Base-by-base conservation (phyloP, 441 rosid genomes). In the Raphanus hybrid region DNA sequence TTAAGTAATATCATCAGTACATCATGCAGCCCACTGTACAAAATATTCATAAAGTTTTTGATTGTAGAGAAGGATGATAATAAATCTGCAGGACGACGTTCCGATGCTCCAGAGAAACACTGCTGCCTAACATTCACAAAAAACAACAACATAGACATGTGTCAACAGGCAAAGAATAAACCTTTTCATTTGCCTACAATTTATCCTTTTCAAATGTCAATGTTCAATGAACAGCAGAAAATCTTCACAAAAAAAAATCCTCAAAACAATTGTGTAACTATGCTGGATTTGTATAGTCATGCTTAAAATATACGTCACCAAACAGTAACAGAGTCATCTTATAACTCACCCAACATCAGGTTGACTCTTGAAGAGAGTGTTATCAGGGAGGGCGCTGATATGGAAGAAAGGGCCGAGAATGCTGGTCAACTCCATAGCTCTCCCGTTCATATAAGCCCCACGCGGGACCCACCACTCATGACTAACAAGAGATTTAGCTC, bases 371-470 rank as follows among this genome's bases (percentile, higher is more conserved):
- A 96, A 96, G 65, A 87, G 87, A 35, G 87, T 64, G 32, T 86
- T 85, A 86, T 92, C 99, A 6, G 91, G 98, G 85, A 91, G 68
- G 6, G 97, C 97, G 71, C 99, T 93, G 8, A 91, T 91, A 80
- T 92, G 98, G 71, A 96, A 91, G 80, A 93, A 96, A n/a, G 99
- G 98, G 2, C 98, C 99, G 71, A 96, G 84, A 83, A 96, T 92
- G 80, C 99, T 96, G 0, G 99, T 93, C 97, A 93, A 84, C 86
- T 96, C 99, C 35, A 91, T 92, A 54, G 86, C 98, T 64, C 98
- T 85, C 23, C 99, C 99, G 72, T 93, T 93, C 90, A 91, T 79
- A 80, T 92, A 96, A 48, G 84, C 85, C 29, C 96, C 97, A n/a
- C 87, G 88, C 3, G 99, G 99, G 77, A 93, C 88, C 98, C 98